Conservation (phyloP, 805 yeast genomes). For the Maudiozyma barnettii region DNA sequence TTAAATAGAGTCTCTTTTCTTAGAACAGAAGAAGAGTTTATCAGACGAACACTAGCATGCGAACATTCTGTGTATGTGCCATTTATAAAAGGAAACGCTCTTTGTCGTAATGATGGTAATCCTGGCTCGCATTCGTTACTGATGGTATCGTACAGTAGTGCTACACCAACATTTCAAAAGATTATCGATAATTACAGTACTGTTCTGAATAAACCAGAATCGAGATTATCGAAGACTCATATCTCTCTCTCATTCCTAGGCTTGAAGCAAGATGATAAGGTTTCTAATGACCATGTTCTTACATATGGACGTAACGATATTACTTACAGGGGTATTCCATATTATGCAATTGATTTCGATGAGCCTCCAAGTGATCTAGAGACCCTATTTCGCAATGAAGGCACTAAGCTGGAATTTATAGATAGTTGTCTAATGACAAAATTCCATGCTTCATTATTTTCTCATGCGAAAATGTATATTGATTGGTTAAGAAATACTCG, state of each 20-base stretch:
- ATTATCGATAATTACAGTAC: neutral
- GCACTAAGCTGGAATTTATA: conserved; percentile 5
- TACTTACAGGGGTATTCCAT: conserved; percentile 49
- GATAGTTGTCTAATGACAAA: conserved; percentile 16
- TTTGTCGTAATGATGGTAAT: neutral
- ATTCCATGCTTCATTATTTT: conserved; percentile 54
- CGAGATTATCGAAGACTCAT: conserved; percentile 11
- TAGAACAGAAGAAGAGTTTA: conserved; percentile 41
- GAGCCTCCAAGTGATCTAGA: neutral
- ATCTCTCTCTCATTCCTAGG: conserved; percentile 21
- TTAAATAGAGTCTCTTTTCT: conserved; percentile 50
- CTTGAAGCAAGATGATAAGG: conserved; percentile 2
- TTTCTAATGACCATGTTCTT: neutral
- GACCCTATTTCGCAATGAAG: conserved; percentile 1
- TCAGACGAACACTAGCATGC: conserved; percentile 35
- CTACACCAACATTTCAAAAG: neutral
- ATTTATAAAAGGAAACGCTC: conserved; percentile 27
- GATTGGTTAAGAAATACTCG: conserved; percentile 74
- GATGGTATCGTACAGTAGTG: neutral
- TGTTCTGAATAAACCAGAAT: conserved; percentile 8
- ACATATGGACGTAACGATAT: conserved; percentile 31
- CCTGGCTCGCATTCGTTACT: neutral
- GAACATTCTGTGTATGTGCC: conserved; percentile 35
- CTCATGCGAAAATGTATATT: conserved; percentile 74
- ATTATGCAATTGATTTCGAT: conserved; percentile 50